These are phyloP conservation scores for Chalciporus chontae DNA, from an alignment of 768 basidiomycete genomes.

Conservation along the genomic window DNA sequence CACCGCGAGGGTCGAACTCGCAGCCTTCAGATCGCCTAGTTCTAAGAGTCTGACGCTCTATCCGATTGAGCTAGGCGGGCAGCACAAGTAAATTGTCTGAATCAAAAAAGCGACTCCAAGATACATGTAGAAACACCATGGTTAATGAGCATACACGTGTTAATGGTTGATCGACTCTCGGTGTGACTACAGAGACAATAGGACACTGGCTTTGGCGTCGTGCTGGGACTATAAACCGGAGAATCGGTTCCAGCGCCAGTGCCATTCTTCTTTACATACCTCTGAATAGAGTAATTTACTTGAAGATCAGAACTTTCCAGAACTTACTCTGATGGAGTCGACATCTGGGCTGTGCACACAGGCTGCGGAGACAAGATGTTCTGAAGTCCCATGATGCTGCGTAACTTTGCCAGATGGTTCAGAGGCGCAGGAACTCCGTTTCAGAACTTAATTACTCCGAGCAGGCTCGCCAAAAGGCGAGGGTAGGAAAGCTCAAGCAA, in stretches of 20 bases:
- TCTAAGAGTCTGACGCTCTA: conserved; percentile 65
- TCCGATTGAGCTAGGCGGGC: conserved; percentile 68
- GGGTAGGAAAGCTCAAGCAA: neutral
- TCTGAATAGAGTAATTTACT: neutral
- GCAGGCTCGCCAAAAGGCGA: too few species aligned
- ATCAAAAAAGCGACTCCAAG: too few species aligned
- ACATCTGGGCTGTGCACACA: neutral
- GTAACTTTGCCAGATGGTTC: neutral
- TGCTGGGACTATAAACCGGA: neutral
- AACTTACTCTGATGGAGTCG: neutral
- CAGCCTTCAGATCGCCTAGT: conserved; percentile 54
- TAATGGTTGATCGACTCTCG: conserved; percentile 7
- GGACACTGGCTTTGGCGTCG: neutral
- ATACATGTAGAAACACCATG: neutral
- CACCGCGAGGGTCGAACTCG: conserved; percentile 65
- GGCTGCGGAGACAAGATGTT: neutral
- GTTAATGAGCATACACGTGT: conserved; percentile 17
- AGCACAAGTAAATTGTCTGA: neutral
- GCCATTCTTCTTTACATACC: neutral
- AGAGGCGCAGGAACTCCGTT: too few species aligned
- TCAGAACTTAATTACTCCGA: too few species aligned
- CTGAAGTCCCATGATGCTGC: neutral
- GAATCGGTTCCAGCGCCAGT: neutral
- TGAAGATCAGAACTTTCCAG: neutral
- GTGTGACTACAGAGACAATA: neutral